Evolutionary conservation across 192 early-diverging fungal species (phyloP), one percentile per base, ranked within the genome.

Genomic region (Coemansia sp.): DNA sequence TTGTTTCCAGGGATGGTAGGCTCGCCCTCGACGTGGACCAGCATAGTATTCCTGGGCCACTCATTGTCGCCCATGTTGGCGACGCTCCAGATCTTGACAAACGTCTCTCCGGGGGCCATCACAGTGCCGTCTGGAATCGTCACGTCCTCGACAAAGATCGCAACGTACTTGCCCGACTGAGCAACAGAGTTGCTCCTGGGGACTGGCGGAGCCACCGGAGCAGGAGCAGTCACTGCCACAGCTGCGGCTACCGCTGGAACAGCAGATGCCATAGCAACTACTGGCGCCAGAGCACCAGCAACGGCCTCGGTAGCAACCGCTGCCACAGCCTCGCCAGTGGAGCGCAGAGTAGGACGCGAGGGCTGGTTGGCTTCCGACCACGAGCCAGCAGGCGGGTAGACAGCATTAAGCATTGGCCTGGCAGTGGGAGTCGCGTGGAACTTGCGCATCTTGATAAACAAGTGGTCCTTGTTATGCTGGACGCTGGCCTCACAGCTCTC

Each of bases 381-480:
- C 12, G 24, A 15, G 44, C 44, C 44, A 19, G 14, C 11, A 27
- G 4, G 56, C 6, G 53, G 60, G 52, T 63, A 76, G 3, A 76
- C 38, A 24, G 29, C 36, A 0, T 50, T 18, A 11, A 76, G 68
- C 67, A 76, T 65, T 0, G 67, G 67, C 35, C 22, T 52, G 42
- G 40, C 39, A 29, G 21, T 52, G 41, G 68, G 67, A 1, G 37
- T 52, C 8, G 15, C 29, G 33, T 36, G 56, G 41, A 26, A 54
- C 44, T 50, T 85, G 43, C 91, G 83, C 57, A 98, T 93, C 74
- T 97, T 95, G 55, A 95, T 61, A 69, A 97, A 94, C 21, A 90
- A 82, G 61, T 98, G 96, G 7, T 92, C 90, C 40, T 80, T 81
- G 46, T 68, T 43, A 66, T 98, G 96, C 12, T 59, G 24, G 60